Evolutionary conservation across 768 basidiomycete genomes (phyloP), one percentile per base, ranked within the genome.

Genomic region (Panellus pusillus): DNA sequence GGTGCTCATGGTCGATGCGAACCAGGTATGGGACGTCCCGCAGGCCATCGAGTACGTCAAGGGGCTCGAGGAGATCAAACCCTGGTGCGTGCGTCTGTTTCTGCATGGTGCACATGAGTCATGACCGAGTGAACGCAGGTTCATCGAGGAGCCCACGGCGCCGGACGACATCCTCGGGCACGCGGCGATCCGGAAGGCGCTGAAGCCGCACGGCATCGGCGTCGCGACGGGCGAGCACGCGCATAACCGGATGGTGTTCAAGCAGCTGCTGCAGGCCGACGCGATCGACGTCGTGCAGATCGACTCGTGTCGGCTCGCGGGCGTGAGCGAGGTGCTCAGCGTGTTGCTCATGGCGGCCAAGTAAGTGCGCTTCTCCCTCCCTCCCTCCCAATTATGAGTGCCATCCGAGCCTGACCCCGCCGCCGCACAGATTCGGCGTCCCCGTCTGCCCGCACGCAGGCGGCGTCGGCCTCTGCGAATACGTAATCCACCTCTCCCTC

Each of bases 271-370:
- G 12, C 92, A 93, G 63, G 85, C 85, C 0, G 84, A 92, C 27
- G 94, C 95, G 4, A 93, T 98, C 66, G 95, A 98, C 63, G 95
- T 97, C 24, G 87, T 84, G 60, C 95, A 98, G 67, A 94, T 98
- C 63, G 95, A 98, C 72, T 91, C 91, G 18, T 97, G 95, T 72
- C 83, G 95, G 44, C 75, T 97, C 18, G 93, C 91, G 4, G 95
- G 95, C 45, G 93, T 98, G 28, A 94, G 87, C 65, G 94, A 96
- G 74, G 89, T 96, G n/a, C 74, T 97, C 37, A 85, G 84, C 40
- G 91, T 96, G 17, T 71, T 97, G 47, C 74, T 96, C 49, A 94
- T 96, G 92, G 84, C 91, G 9, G 87, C 91, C 58, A 93, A 94
- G n/a, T n/a, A n/a, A n/a, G 86, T 86, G 63, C 65, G 77, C 29